Evolutionary conservation across 371 early-diverging fungal genomes (phyloP), one percentile per base, ranked within the genome.

Genomic region (Chytridium lagenaria): DNA sequence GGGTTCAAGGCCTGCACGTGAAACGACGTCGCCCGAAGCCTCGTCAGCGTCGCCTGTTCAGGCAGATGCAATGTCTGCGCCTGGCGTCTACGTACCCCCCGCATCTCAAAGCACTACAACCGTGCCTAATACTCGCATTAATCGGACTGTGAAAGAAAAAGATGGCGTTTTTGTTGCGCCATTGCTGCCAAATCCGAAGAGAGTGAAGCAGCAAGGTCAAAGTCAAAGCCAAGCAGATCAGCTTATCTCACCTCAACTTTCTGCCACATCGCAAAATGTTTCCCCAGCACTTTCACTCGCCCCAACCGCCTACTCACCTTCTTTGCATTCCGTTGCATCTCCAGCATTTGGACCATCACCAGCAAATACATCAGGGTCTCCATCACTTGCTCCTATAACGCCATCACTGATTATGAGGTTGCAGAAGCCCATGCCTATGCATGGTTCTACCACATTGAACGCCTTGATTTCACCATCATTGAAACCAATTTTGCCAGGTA

Each of bases 351-450:
- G 44, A 12, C 49, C 66, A 26, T 16, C 36, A 16, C 12, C 63
- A 10, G 19, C 28, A 7, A 26, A 40, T n/a, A 30, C 12, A 5
- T 59, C 68, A 28, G 67, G 78, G 38, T 79, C 75, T 39, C 66
- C 78, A 23, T 75, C 81, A 12, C 52, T 88, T 51, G 87, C 85
- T 37, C 91, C 89, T 31, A 89, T 89, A 15, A 92, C 90, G 0
- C 91, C 91, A 1, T 87, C 88, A 0, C 81, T 89, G 5, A 69
- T 91, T 23, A 90, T 90, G 90, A 87, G 88, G 50, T 52, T 91
- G 50, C 76, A 22, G 38, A 83, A 61, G 84, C 85, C 65, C 12
- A 28, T 78, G n/a, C 79, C 85, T 36, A 79, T 84, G 67, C 36
- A 81, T n/a, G 74, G 55, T n/a, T 30, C 69, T 26, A 51, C 57